Evolutionary conservation across 108 stramenopile species (phyloP).

Genomic region (Mediolabrus comicus): DNA sequence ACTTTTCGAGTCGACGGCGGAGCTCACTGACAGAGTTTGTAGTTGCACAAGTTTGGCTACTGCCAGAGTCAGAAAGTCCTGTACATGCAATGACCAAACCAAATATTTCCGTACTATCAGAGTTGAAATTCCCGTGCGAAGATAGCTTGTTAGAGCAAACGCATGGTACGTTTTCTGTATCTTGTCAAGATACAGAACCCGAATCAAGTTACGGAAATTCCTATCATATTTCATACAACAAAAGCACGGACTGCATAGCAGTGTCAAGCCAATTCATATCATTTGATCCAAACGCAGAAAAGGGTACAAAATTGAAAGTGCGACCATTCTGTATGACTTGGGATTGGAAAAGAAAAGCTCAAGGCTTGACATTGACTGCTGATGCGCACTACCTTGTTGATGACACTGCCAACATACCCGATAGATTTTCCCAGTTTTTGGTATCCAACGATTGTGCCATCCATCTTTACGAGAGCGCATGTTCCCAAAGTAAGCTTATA

Average conservation of each 20-base stretch:
- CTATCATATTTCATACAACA: conserved; percentile 30
- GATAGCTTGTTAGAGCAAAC: conserved; percentile 15
- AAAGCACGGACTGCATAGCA: conserved; percentile 26
- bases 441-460: conserved; percentile 8
- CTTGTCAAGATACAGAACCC: conserved; percentile 1
- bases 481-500: neutral
- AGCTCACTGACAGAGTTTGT: conserved; percentile 8
- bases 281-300: neutral
- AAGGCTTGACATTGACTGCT: conserved; percentile 19
- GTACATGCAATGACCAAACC: neutral
- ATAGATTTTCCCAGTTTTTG: conserved; percentile 22
- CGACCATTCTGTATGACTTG: conserved; percentile 28
- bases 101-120: conserved; percentile 22
- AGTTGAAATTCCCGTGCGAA: conserved; percentile 30
- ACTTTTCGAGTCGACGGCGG: neutral
- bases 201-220: neutral
- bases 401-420: neutral
- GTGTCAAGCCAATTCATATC: conserved; percentile 21
- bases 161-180: conserved; percentile 22
- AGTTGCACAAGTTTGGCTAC: conserved; percentile 38
- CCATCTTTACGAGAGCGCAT: conserved; percentile 24
- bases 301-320: neutral
- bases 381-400: neutral
- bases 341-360: conserved; percentile 44
- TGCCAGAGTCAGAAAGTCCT: neutral